Evolutionary conservation across 2,329 filamentous ascomycete genomes (phyloP).

Genomic region (Ceratocystis colombiana): DNA sequence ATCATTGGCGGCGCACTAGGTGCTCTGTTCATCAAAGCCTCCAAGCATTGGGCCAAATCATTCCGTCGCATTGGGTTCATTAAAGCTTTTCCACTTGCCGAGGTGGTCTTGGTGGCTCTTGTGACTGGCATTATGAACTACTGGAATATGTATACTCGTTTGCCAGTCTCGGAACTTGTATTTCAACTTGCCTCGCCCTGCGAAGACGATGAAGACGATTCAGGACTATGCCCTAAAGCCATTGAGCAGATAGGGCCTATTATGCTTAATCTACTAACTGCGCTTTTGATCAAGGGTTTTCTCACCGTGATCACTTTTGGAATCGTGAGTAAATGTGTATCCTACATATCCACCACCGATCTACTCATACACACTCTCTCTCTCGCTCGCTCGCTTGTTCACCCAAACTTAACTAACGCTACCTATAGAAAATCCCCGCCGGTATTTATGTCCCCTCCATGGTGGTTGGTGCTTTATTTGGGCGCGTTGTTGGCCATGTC

Average conservation of each 20-base stretch:
- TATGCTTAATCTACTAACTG: slow-evolving; percentile 58
- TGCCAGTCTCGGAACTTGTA: slow-evolving; percentile 81
- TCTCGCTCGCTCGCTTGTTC: neutral
- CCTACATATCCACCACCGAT: too few relatives aligned
- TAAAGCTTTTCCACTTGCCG: slow-evolving; percentile 72
- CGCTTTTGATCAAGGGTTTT: slow-evolving; percentile 81
- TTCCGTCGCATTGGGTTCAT: slow-evolving; percentile 74
- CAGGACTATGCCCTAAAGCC: slow-evolving; percentile 63
- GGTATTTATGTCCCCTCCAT: slow-evolving; percentile 98
- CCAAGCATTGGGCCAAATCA: slow-evolving; percentile 74
- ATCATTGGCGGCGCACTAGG: slow-evolving; percentile 74
- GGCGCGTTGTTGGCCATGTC: slow-evolving; percentile 74
- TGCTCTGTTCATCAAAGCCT: slow-evolving; percentile 94
- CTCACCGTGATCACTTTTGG: slow-evolving; percentile 88
- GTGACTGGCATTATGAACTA: slow-evolving; percentile 78
- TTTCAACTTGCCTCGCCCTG: slow-evolving; percentile 88
- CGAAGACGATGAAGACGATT: slow-evolving; percentile 52
- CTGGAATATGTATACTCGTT: slow-evolving; percentile 84
- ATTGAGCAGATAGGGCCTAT: slow-evolving; percentile 69
- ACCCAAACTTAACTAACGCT: neutral
- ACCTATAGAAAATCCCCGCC: slow-evolving; percentile 67
- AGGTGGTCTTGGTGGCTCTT: slow-evolving; percentile 78
- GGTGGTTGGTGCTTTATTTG: slow-evolving; percentile 91
- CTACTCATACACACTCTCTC: too few relatives aligned
- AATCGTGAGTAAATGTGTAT: slow-evolving; percentile 46